Base-by-base conservation (phyloP, 2,329 filamentous ascomycete genomes). In the Penicillium sp. region DNA sequence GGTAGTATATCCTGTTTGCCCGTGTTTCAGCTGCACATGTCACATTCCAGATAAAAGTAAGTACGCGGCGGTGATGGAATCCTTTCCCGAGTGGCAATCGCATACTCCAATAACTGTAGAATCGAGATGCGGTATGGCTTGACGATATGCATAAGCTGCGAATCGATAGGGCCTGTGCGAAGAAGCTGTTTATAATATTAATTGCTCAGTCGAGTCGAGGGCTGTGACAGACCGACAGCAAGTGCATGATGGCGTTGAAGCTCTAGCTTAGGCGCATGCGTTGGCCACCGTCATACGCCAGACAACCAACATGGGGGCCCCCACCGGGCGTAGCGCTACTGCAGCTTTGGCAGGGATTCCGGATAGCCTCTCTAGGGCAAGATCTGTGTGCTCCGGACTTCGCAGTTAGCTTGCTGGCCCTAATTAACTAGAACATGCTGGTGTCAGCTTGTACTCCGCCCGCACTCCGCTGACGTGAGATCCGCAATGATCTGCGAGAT, bases 261-360 rank as follows among this genome's bases (percentile, higher is more conserved):
- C 51, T 47, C 38, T 40, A 52, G 30, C 24, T 45, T 40, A 42
- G 38, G 18, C 18, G 40, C 40, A 23, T 43, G 38, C 48, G 49
- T 42, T 52, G 51, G 51, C 51, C 23, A 38, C 35, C 42, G 51
- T 35, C 28, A 47, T 53, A 53, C 51, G 51, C 42, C 42, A 53
- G 42, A 47, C 18, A 45, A n/a, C 51, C 51, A 23, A 2, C 45
- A 45, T 23, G 51, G 51, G 18, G 20, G 51, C 47, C 47, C 35
- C 51, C 51, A 47, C 51, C 38, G 42, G 33, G 51, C 42, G 42
- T 35, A 16, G 26, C 42, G 45, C 51, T 53, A 47, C 42, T 53
- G 51, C 51, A 26, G 42, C 35, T 24, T 26, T 35, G n/a, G 50
- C 42, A 52, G 50, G 50, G 42, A 42, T 45, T 42, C 43, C n/a